A percentile compares a stretch with the other conserved stretches of the same genome.
These are phyloP conservation scores for Neurospora intermedia DNA, from an alignment of 495 filamentous ascomycete genomes.

Conservation along the genomic window DNA sequence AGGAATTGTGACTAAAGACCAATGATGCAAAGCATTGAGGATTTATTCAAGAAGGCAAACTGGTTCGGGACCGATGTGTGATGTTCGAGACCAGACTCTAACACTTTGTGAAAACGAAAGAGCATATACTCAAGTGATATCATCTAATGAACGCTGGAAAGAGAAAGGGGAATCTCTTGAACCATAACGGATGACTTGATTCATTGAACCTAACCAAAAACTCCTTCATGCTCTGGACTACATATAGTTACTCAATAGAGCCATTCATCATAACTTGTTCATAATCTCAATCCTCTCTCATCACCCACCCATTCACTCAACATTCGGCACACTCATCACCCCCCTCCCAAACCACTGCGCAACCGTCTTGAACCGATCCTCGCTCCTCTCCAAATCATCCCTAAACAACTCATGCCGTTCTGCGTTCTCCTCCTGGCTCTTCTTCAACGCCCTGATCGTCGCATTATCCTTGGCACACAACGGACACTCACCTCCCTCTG, in stretches of 20 bases:
- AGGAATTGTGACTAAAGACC: not conserved
- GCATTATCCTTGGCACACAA: constrained; percentile 71
- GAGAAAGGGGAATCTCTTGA: no score
- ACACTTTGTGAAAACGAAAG: no score
- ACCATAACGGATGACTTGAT: not conserved
- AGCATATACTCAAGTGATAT: no score
- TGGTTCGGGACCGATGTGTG: no score
- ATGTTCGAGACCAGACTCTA: no score
- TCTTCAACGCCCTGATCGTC: constrained; percentile 75
- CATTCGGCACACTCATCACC: constrained; percentile 55
- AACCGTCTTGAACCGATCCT: constrained; percentile 77
- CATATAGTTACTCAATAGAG: not conserved
- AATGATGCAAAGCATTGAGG: not conserved
- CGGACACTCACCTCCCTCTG: constrained; percentile 64
- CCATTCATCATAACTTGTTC: not conserved
- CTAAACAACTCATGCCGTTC: constrained; percentile 86
- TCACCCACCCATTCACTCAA: constrained; percentile 16
- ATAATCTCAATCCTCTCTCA: not conserved
- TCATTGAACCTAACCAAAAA: not conserved
- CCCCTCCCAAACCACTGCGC: constrained; percentile 92
- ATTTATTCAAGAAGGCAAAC: no score
- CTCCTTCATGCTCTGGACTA: not conserved
- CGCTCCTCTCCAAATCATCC: constrained; percentile 64
- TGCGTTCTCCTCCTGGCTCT: constrained; percentile 76
- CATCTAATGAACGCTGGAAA: no score